A percentile compares a stretch with the other conserved stretches of the same genome.
Evolutionary conservation across 441 rosid genomes (phyloP).

Genomic region (Geranium incanum): DNA sequence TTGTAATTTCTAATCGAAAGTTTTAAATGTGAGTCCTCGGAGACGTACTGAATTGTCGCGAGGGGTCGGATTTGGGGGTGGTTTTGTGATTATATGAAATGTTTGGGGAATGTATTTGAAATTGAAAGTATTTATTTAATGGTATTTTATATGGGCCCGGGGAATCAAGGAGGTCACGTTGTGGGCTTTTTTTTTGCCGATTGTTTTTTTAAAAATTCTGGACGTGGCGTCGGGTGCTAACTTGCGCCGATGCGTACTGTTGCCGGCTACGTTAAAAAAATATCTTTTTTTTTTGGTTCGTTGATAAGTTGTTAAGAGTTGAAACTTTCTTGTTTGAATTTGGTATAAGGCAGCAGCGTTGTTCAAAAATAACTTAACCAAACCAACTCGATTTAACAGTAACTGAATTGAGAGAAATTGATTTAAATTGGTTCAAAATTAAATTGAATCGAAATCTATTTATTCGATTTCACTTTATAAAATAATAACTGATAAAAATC

Average conservation of each 20-base stretch:
- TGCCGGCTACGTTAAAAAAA: slow-evolving; percentile 23
- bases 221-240: slow-evolving; percentile 25
- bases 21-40: slow-evolving; percentile 8
- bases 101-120: slow-evolving; percentile 6
- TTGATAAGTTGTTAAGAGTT: background rate
- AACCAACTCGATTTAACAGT: too few relatives aligned
- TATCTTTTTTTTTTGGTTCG: background rate
- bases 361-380: too few relatives aligned
- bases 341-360: background rate
- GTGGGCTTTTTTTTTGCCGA: slow-evolving; percentile 7
- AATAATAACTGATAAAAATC: too few relatives aligned
- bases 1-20: background rate
- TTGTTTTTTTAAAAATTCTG: slow-evolving; percentile 20
- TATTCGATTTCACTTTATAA: too few relatives aligned
- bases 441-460: too few relatives aligned
- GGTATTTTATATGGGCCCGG: slow-evolving; percentile 23
- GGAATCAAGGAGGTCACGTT: slow-evolving; percentile 28
- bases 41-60: background rate
- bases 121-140: background rate
- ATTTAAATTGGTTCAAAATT: too few relatives aligned
- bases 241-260: slow-evolving; percentile 24
- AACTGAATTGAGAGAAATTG: too few relatives aligned
- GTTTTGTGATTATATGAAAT: slow-evolving; percentile 6
- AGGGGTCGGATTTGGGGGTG: background rate
- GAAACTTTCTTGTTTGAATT: background rate